A percentile compares a stretch with the other conserved stretches of the same genome.
Evolutionary conservation across 2,329 filamentous ascomycete species (phyloP).

Genomic region (Trichoderma hamatum): DNA sequence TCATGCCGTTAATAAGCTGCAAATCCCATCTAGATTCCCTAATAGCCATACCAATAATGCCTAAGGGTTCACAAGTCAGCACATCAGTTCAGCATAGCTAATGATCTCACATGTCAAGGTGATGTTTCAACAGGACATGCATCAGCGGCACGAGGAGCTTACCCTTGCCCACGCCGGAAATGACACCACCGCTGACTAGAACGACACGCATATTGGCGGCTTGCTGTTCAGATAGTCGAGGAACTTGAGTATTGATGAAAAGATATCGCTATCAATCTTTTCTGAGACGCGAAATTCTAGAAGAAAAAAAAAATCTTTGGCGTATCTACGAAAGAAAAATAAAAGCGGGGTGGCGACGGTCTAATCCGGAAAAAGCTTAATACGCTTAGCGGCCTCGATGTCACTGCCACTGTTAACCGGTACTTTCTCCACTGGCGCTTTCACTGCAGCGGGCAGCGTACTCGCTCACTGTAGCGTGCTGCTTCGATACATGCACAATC

Average conservation of each 20-base stretch:
- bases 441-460: neutral
- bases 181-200: conserved; percentile 49
- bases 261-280: neutral
- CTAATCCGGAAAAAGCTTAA: neutral
- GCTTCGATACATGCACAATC: neutral
- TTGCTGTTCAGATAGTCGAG: neutral
- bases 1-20: neutral
- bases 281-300: neutral
- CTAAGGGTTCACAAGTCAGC: conserved; percentile 6
- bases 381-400: neutral
- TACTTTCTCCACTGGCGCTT: neutral
- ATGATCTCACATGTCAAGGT: neutral
- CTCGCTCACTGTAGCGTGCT: neutral
- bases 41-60: conserved; percentile 31
- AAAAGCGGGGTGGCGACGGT: neutral
- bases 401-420: neutral
- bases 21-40: neutral
- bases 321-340: neutral
- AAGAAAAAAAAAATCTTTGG: neutral
- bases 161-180: conserved; percentile 47
- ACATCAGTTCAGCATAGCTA: neutral
- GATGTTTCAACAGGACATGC: neutral
- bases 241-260: neutral
- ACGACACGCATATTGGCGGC: conserved; percentile 36
- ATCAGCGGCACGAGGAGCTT: neutral